phyloP scores from a whole-genome alignment of 805 yeast species.

The Priceomyces castillae region DNA sequence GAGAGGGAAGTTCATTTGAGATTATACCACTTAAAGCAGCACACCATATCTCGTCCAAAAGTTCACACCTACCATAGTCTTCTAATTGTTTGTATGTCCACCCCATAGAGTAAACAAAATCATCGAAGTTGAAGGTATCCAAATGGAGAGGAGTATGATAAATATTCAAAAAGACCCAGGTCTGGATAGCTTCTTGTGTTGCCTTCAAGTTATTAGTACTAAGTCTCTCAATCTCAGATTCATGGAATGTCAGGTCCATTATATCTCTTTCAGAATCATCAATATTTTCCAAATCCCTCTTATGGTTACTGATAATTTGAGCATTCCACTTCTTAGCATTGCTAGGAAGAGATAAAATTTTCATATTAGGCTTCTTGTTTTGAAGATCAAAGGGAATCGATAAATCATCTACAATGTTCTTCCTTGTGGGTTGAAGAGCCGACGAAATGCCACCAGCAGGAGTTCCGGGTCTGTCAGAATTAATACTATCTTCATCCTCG shows the following conservation, averaged over 20 bases:
- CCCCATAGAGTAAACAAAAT: slow-evolving; percentile 56
- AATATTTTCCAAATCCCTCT: neutral
- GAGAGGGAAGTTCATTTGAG: slow-evolving; percentile 31
- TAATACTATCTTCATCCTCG: slow-evolving; percentile 11
- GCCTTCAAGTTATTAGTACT: slow-evolving; percentile 10
- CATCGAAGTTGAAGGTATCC: slow-evolving; percentile 81
- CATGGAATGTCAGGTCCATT: neutral
- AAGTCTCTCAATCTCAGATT: slow-evolving; percentile 1
- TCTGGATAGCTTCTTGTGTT: slow-evolving; percentile 53
- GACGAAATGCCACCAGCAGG: slow-evolving; percentile 5
- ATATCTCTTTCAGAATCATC: neutral
- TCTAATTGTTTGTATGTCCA: slow-evolving; percentile 42
- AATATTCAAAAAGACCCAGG: slow-evolving; percentile 74
- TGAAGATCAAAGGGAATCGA: slow-evolving; percentile 31
- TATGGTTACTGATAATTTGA: slow-evolving; percentile 11
- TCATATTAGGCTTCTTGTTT: slow-evolving; percentile 24
- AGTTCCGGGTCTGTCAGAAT: slow-evolving; percentile 6
- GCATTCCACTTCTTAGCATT: slow-evolving; percentile 23
- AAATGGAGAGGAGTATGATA: slow-evolving; percentile 61
- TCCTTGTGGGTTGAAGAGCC: slow-evolving; percentile 26
- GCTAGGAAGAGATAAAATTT: slow-evolving; percentile 20
- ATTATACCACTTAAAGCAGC: slow-evolving; percentile 57
- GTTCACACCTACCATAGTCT: slow-evolving; percentile 44
- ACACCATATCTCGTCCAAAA: slow-evolving; percentile 69
- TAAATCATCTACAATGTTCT: slow-evolving; percentile 29